Evolutionary conservation across 352 stramenopile species (phyloP).

Genomic region (Phytophthora sp.): DNA sequence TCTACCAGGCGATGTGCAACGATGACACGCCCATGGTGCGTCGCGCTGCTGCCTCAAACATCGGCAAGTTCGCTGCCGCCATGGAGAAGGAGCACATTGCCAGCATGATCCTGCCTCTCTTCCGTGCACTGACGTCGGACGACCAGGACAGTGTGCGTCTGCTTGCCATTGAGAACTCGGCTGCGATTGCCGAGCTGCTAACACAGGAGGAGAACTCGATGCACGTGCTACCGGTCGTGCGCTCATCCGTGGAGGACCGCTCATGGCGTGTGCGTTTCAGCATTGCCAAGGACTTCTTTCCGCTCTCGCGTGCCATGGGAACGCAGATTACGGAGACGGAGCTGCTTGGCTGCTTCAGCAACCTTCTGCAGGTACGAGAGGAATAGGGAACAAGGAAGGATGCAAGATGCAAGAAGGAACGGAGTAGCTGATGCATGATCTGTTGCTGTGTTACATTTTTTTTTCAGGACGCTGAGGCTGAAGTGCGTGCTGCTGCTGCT

Average conservation of each 20-base stretch:
- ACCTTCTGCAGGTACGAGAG: constrained; percentile 81
- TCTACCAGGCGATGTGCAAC: constrained; percentile 82
- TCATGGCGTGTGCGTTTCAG: constrained; percentile 95
- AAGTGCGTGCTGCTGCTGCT: constrained; percentile 92
- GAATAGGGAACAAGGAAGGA: not conserved
- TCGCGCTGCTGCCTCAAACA: constrained; percentile 78
- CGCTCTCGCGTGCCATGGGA: constrained; percentile 81
- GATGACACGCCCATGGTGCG: constrained; percentile 91
- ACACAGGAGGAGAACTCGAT: constrained; percentile 78
- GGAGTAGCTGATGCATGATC: not conserved
- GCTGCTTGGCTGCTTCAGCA: constrained; percentile 91
- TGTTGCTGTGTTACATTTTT: too few species aligned
- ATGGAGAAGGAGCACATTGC: constrained; percentile 82
- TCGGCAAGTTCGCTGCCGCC: constrained; percentile 76
- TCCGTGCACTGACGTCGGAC: constrained; percentile 90
- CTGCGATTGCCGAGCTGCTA: constrained; percentile 75
- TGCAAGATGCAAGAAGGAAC: not conserved
- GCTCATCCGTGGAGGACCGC: constrained; percentile 80
- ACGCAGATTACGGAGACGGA: constrained; percentile 85
- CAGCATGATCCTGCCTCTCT: constrained; percentile 79
- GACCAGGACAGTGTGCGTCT: constrained; percentile 96
- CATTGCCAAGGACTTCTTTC: constrained; percentile 94
- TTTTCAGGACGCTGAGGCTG: constrained; percentile 87
- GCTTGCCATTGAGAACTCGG: constrained; percentile 90
- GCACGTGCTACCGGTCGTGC: constrained; percentile 78